Evolutionary conservation across 371 early-diverging fungal genomes (phyloP), one percentile per base, ranked within the genome.

Genomic region (Mucor lusitanicus): DNA sequence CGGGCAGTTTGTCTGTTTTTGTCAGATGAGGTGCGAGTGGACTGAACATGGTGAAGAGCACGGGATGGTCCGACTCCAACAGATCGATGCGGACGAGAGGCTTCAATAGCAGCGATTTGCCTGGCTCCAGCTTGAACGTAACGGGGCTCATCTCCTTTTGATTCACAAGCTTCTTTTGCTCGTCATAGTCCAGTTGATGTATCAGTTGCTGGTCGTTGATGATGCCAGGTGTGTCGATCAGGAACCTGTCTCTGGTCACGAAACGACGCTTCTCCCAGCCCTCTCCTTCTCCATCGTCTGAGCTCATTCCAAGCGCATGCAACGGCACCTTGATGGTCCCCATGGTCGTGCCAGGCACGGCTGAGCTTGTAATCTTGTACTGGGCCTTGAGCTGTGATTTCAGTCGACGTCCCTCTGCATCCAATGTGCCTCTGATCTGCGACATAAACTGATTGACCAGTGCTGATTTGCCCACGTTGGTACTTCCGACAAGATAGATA

Each of bases 401-500:
- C 1, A 64, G 4, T 0, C 54, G 65, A 25, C 68, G 55, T 0
- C 64, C 70, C 32, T 67, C 62, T 39, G 55, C 54, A 56, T 74
- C 65, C 50, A 65, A 19, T 13, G 50, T n/a, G 6, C 65, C 72
- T 70, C 69, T 50, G 48, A 69, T 68, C 50, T 76, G 76, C 13
- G 79, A 69, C 60, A 90, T 68, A 32, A 91, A 71, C 15, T 84
- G 79, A 57, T 92, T 90, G 44, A 91, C 78, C 1, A 92, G 74
- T 19, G 89, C 87, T 0, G 90, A 89, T 72, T 92, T 92, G 39
- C 92, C 92, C 7, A 87, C 91, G 63, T 91, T 92, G 4, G 90
- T 89, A 30, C 85, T 82, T 0, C 92, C 92, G 6, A 92, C 81
- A 56, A 91, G 63, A 63, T 90, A 91, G 3, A 92, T 70, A 68